A percentile compares a stretch with the other conserved stretches of the same genome.
Evolutionary conservation across 2,329 filamentous ascomycete genomes (phyloP).

Genomic region (Teratosphaeria gauchensis): DNA sequence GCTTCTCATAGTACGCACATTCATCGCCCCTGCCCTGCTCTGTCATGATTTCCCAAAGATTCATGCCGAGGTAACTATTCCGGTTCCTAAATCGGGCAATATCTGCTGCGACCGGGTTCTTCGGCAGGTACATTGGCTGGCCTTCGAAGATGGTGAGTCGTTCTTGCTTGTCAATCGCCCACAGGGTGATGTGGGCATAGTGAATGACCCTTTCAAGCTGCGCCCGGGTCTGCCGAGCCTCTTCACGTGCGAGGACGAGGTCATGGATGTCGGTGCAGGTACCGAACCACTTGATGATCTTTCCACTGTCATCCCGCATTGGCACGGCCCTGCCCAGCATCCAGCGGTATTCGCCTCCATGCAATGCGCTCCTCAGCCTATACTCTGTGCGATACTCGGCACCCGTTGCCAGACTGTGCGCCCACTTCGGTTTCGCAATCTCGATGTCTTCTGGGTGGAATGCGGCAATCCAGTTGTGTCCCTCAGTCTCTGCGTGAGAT

Average conservation of each 20-base stretch:
- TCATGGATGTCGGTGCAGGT: slow-evolving; percentile 75
- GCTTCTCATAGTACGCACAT: slow-evolving; percentile 38
- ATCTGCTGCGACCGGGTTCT: neutral
- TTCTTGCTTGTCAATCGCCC: slow-evolving; percentile 56
- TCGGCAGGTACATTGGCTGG: slow-evolving; percentile 29
- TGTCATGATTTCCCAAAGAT: slow-evolving; percentile 55
- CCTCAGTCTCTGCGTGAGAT: slow-evolving; percentile 51
- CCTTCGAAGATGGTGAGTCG: slow-evolving; percentile 63
- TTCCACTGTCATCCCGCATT: slow-evolving; percentile 54
- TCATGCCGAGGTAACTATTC: slow-evolving; percentile 43
- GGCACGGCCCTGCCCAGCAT: slow-evolving; percentile 63
- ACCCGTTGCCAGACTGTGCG: slow-evolving; percentile 54
- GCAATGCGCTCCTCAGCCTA: slow-evolving; percentile 48
- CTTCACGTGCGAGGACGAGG: slow-evolving; percentile 57
- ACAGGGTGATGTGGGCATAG: slow-evolving; percentile 66
- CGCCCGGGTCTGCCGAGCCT: slow-evolving; percentile 56
- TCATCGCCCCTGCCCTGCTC: slow-evolving; percentile 22
- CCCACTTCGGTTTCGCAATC: slow-evolving; percentile 49
- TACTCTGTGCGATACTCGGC: slow-evolving; percentile 63
- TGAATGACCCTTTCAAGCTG: slow-evolving; percentile 64
- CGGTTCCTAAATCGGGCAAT: slow-evolving; percentile 1
- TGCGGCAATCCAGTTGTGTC: slow-evolving; percentile 51
- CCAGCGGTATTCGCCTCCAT: slow-evolving; percentile 64
- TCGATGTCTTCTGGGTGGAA: slow-evolving; percentile 63
- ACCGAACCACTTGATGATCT: slow-evolving; percentile 71